Base-by-base conservation (phyloP, 306 rosid genomes). In the Cotoneaster glaucophyllus region DNA sequence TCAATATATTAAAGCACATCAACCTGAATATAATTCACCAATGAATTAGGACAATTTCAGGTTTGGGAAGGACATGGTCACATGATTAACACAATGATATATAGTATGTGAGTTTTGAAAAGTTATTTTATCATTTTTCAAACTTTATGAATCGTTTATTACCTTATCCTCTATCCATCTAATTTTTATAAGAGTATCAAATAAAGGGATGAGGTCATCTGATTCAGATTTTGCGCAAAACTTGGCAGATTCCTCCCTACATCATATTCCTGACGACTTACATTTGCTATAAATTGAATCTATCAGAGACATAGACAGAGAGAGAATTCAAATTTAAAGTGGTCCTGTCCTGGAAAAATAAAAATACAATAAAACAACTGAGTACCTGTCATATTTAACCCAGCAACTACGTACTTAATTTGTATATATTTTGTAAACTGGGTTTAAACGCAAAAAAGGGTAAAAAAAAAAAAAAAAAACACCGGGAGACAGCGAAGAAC, bases 221-320 rank as follows among this genome's bases (percentile, higher is more conserved):
- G 81, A 81, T 90, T 87, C 94, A 82, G 78, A 74, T 87, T 85
- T 87, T 85, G 85, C 73, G 82, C 85, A 84, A 86, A 86, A 83
- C 91, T 79, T 87, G 84, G 93, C 87, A 86, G 93, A 88, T 88
- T 89, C 93, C 87, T 69, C 80, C 82, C 85, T 72, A 37, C 77
- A 86, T 84, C 87, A 86, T 90, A 90, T 89, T 82, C 92, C 92
- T 84, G 90, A 83, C 86, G 81, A 64, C 86, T 82, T 74, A 78
- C 83, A 80, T 52, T 39, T 79, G 75, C 87, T 85, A 87, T 74
- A 75, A 79, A 79, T 74, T 82, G 85, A 81, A 79, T 77, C 64
- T 72, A 21, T 71, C 77, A 34, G 68, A 70, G 78, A 48, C 68
- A 57, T 68, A 44, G 2, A n/a, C 32, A 39, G 8, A 68, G 56